A percentile compares a stretch with the other conserved stretches of the same genome.
These are phyloP conservation scores for Rhodotorula sp. DNA, from an alignment of 1,284 basidiomycete genomes.

Conservation along the genomic window DNA sequence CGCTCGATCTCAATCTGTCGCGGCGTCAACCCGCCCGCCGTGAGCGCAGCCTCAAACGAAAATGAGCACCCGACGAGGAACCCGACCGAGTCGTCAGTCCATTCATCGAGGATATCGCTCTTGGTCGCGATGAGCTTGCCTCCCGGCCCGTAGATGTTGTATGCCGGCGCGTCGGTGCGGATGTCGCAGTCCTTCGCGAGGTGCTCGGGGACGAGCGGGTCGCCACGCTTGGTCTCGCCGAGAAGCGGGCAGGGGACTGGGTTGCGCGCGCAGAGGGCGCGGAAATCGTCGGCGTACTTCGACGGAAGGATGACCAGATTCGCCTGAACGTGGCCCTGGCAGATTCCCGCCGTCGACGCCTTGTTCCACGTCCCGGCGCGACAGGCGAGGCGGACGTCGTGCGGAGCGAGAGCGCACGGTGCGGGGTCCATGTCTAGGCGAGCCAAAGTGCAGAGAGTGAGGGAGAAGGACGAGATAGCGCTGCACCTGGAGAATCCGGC, in stretches of 20 bases:
- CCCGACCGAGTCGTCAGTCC: slow-evolving; percentile 47
- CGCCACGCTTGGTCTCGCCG: slow-evolving; percentile 45
- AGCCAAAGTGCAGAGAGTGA: background rate
- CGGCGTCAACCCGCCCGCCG: slow-evolving; percentile 30
- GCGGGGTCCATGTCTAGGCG: background rate
- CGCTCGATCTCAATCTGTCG: slow-evolving; percentile 44
- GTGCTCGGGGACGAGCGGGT: slow-evolving; percentile 36
- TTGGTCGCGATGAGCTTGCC: slow-evolving; percentile 18
- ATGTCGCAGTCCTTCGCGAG: slow-evolving; percentile 47
- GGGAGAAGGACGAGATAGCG: background rate
- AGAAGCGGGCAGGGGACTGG: slow-evolving; percentile 49
- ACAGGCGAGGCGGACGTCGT: slow-evolving; percentile 20
- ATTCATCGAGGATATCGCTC: slow-evolving; percentile 40
- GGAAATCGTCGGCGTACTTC: slow-evolving; percentile 48
- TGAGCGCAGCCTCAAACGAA: slow-evolving; percentile 48
- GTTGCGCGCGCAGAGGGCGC: slow-evolving; percentile 47
- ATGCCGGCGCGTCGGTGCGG: slow-evolving; percentile 46
- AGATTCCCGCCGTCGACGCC: slow-evolving; percentile 13
- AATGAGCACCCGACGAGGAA: slow-evolving; percentile 49
- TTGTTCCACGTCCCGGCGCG: slow-evolving; percentile 11
- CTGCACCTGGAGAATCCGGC: background rate
- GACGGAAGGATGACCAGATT: slow-evolving; percentile 48
- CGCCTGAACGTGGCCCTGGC: slow-evolving; percentile 46
- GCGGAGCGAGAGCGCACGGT: background rate
- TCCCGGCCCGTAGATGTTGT: slow-evolving; percentile 44